Conservation (phyloP, 306 rosid genomes). For the Sophora flavescens region DNA sequence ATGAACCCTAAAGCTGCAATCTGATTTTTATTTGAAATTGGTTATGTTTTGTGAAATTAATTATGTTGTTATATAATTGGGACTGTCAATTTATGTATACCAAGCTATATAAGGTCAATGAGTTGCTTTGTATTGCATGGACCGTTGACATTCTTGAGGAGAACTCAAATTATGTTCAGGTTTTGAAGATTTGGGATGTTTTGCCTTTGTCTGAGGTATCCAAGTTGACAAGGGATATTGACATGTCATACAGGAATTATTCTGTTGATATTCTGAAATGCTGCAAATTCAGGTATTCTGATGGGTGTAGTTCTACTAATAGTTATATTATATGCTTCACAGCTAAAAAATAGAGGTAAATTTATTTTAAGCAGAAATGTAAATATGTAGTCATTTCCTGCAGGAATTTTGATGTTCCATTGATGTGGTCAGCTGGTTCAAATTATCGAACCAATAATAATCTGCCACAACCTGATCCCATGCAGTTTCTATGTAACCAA, state of each 20-base stretch:
- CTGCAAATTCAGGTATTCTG: constrained; percentile 46
- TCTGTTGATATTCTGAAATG: constrained; percentile 46
- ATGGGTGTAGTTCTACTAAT: constrained; percentile 50
- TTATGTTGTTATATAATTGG: too few species aligned
- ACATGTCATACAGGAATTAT: constrained; percentile 41
- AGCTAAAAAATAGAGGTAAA: not conserved
- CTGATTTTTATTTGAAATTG: too few species aligned
- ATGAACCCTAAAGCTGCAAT: too few species aligned
- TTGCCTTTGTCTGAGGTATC: constrained; percentile 46
- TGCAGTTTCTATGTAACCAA: constrained; percentile 43
- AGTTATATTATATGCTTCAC: constrained; percentile 31
- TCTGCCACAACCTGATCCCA: constrained; percentile 49
- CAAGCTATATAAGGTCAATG: too few species aligned
- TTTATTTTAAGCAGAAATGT: constrained; percentile 15
- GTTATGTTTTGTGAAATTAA: too few species aligned
- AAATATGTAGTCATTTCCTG: constrained; percentile 14
- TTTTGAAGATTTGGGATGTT: constrained; percentile 63
- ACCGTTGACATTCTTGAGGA: constrained; percentile 54
- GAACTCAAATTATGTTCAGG: constrained; percentile 47
- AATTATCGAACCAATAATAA: constrained; percentile 25
- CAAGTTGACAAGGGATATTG: constrained; percentile 44
- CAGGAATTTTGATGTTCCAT: constrained; percentile 48
- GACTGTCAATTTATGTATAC: too few species aligned
- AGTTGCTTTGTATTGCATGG: constrained; percentile 57
- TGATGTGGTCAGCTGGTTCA: constrained; percentile 35